These are phyloP conservation scores for Starmerella vaccinii DNA, from an alignment of 805 yeast species.

Conservation along the genomic window DNA sequence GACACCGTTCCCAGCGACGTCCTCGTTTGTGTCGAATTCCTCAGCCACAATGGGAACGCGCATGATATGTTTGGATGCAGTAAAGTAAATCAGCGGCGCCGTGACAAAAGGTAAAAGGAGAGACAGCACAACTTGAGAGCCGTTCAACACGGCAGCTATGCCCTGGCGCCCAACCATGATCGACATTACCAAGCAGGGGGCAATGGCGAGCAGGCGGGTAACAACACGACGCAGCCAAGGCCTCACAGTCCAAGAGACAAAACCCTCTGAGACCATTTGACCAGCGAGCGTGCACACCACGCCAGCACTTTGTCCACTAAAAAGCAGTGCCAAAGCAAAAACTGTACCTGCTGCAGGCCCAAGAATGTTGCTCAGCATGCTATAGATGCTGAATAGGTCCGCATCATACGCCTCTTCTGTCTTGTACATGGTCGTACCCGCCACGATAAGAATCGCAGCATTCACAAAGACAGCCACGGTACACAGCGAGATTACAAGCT, in stretches of 20 bases:
- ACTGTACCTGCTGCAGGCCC: constrained; percentile 81
- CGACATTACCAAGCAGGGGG: constrained; percentile 74
- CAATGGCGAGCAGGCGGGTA: constrained; percentile 73
- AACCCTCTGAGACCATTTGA: constrained; percentile 88
- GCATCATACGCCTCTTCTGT: constrained; percentile 63
- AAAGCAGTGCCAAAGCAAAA: constrained; percentile 78
- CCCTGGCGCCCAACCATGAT: constrained; percentile 71
- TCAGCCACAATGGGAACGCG: constrained; percentile 29
- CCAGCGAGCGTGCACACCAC: constrained; percentile 90
- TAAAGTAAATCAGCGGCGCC: constrained; percentile 78
- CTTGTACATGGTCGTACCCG: constrained; percentile 70
- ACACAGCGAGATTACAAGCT: constrained; percentile 68
- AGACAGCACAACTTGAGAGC: constrained; percentile 73
- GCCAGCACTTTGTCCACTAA: constrained; percentile 92
- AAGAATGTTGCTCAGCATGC: constrained; percentile 54
- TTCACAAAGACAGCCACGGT: constrained; percentile 89
- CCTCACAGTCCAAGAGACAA: constrained; percentile 63
- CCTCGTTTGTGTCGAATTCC: constrained; percentile 2
- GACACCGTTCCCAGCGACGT: not conserved
- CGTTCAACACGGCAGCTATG: constrained; percentile 55
- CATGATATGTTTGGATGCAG: constrained; percentile 60
- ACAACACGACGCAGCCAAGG: constrained; percentile 74
- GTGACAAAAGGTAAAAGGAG: constrained; percentile 75
- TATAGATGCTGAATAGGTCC: constrained; percentile 71
- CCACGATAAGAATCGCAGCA: constrained; percentile 79